phyloP scores from a whole-genome alignment of 345 rosid genomes.

The Carallia brachiata region DNA sequence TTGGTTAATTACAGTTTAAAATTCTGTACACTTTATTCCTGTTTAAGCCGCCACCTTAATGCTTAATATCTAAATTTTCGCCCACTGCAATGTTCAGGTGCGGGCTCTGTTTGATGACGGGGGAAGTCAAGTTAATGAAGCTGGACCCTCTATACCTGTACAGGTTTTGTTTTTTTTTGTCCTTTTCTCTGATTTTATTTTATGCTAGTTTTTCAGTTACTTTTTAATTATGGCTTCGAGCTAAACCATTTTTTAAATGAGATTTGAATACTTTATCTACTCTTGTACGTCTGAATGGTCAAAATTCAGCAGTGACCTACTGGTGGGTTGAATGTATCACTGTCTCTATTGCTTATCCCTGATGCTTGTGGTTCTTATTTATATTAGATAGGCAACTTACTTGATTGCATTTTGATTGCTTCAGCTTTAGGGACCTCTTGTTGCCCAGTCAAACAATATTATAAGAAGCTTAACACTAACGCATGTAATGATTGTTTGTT shows the following conservation, averaged over 20 bases:
- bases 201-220: neutral
- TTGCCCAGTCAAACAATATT: no score
- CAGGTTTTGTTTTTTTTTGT: constrained; percentile 68
- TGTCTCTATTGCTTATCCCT: no score
- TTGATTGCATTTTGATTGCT: no score
- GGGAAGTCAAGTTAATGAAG: constrained; percentile 76
- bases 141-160: constrained; percentile 91
- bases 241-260: neutral
- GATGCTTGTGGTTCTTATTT: no score
- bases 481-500: no score
- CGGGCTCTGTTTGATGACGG: constrained; percentile 88
- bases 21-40: constrained; percentile 13
- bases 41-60: constrained; percentile 8
- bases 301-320: no score
- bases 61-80: constrained; percentile 10
- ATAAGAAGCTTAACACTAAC: no score
- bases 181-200: neutral
- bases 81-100: constrained; percentile 43
- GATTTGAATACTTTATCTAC: no score
- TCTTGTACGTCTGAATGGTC: no score
- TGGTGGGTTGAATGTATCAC: no score
- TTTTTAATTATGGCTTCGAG: neutral
- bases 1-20: constrained; percentile 28
- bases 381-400: no score
- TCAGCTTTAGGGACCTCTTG: no score